A percentile compares a stretch with the other conserved stretches of the same genome.
Evolutionary conservation across 768 basidiomycete genomes (phyloP).

Genomic region (Postia placenta): DNA sequence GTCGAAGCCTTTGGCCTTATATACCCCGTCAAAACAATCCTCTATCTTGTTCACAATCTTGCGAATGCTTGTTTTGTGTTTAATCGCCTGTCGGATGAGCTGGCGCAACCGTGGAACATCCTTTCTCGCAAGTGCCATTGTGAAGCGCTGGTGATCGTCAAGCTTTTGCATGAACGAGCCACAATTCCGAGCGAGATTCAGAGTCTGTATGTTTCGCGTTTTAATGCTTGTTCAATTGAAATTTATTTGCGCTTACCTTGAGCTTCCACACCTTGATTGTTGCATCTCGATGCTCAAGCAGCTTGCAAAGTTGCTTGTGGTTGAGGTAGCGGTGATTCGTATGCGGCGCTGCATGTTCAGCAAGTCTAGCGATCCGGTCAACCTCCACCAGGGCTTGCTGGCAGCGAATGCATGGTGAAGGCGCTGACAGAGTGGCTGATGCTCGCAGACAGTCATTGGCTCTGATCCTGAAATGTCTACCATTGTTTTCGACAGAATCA

Average conservation of each 20-base stretch:
- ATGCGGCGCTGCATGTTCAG: neutral
- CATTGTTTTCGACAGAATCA: slow-evolving; percentile 2
- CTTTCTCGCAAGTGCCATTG: slow-evolving; percentile 12
- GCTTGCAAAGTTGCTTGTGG: slow-evolving; percentile 1
- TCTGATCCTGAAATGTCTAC: slow-evolving; percentile 2
- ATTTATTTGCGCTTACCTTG: slow-evolving; percentile 5
- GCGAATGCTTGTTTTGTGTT: slow-evolving; percentile 9
- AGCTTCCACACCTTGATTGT: neutral
- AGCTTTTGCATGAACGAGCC: neutral
- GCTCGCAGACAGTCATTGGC: neutral
- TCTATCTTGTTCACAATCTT: slow-evolving; percentile 14
- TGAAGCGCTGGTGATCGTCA: slow-evolving; percentile 4
- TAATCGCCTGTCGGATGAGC: slow-evolving; percentile 19
- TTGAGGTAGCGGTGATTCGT: slow-evolving; percentile 5
- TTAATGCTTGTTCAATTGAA: neutral
- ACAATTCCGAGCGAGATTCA: neutral
- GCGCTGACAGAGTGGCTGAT: neutral
- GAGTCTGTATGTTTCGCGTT: neutral
- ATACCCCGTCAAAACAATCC: slow-evolving; percentile 14
- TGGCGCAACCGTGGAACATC: slow-evolving; percentile 24
- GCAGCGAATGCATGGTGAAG: neutral
- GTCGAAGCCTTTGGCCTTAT: slow-evolving; percentile 16
- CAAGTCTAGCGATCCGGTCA: slow-evolving; percentile 1
- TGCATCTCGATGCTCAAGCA: neutral
- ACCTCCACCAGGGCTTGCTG: neutral